Conservation (phyloP, 2,329 filamentous ascomycete species). For the Coniochaeta ligniaria region DNA sequence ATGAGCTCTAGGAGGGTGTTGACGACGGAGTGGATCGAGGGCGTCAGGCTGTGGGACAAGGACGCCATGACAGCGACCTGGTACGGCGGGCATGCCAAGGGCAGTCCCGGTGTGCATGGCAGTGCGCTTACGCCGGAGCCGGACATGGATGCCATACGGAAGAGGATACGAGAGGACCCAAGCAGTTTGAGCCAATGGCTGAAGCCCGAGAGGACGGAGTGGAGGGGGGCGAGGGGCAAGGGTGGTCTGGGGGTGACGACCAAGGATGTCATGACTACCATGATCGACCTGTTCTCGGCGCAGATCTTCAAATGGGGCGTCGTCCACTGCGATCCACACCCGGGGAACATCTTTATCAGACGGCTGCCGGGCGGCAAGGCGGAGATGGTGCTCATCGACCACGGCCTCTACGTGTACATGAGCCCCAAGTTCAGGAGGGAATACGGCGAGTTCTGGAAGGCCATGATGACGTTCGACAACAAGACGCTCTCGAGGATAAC, state of each 20-base stretch:
- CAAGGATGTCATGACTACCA: constrained; percentile 89
- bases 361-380: constrained; percentile 73
- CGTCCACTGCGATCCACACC: constrained; percentile 95
- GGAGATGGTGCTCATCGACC: constrained; percentile 92
- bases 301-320: constrained; percentile 97
- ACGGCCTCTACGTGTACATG: constrained; percentile 94
- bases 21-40: constrained; percentile 97
- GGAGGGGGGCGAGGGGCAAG: constrained; percentile 63
- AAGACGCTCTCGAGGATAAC: constrained; percentile 66
- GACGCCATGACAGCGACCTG: constrained; percentile 69
- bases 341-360: constrained; percentile 94
- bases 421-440: constrained; percentile 73
- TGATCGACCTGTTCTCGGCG: constrained; percentile 92
- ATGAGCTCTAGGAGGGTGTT: constrained; percentile 78
- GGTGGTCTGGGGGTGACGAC: constrained; percentile 79
- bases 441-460: constrained; percentile 89
- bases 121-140: constrained; percentile 45
- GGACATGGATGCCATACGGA: constrained; percentile 36
- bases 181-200: constrained; percentile 43
- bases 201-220: constrained; percentile 74
- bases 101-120: constrained; percentile 72
- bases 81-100: constrained; percentile 68
- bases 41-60: constrained; percentile 88
- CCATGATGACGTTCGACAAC: constrained; percentile 90
- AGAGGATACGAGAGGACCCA: constrained; percentile 41